Base-by-base conservation (phyloP, 345 rosid genomes). In the Barbarea vulgaris region DNA sequence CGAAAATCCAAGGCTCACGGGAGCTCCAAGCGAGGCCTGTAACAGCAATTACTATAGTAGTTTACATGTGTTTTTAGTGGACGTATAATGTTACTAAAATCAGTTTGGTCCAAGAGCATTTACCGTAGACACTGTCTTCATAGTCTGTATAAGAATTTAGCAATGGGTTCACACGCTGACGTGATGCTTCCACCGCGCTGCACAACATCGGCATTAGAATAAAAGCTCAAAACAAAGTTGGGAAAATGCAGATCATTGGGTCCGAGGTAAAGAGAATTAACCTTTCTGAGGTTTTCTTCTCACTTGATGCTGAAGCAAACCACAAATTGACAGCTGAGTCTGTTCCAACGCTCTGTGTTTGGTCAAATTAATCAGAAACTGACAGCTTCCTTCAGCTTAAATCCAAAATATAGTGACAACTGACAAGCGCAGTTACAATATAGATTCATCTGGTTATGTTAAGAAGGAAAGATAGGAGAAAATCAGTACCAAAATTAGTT, bases 61-160 rank as follows among this genome's bases (percentile, higher is more conserved):
- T 15, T 15, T 37, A n/a, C 36, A 68, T 28, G 50, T 6, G 28
- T 9, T 55, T 75, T 59, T 63, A 33, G 27, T 15, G 50, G 3
- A 42, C 19, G 17, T 31, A 1, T 70, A 60, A 50, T 25, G 33
- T 27, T 68, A 60, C 48, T 50, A 65, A 77, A 56, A 31, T 61
- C 19, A 47, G 61, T 54, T 44, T 63, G 58, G 27, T 75, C 37
- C 37, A 44, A 73, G 46, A 56, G 59, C 15, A 57, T 21, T 79
- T 88, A 90, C 98, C 96, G 55, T 88, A 90, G 27, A 94, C 91
- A 77, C 89, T 86, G 81, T 94, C 97, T 80, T 94, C 97, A 52
- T 84, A 94, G 80, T 91, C 97, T 9, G 78, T 87, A 76, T 86
- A 91, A 27, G 97, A 78, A 68, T 83, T 80, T 41, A 89, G 87